Conservation (phyloP, 371 early-diverging fungal genomes). For the Apophysomyces sp. region DNA sequence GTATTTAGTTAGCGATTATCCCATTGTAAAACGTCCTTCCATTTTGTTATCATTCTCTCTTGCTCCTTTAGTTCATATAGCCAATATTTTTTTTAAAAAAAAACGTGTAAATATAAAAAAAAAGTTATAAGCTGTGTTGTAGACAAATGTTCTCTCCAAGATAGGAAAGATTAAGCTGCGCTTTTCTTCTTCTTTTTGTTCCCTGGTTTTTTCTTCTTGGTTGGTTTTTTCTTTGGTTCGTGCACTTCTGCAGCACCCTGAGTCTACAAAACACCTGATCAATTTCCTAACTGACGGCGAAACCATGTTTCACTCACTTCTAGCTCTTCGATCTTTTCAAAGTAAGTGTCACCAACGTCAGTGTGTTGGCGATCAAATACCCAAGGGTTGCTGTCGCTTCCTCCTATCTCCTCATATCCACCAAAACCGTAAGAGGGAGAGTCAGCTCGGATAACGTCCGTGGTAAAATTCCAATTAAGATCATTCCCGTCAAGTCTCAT, state of each 20-base stretch:
- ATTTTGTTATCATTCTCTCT: neutral
- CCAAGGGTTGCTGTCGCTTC: conserved; percentile 16
- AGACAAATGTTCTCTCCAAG: neutral
- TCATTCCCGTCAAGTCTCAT: neutral
- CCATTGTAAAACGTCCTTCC: neutral
- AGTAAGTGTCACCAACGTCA: neutral
- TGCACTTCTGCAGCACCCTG: neutral
- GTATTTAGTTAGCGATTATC: neutral
- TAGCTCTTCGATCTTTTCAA: neutral
- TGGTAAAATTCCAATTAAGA: neutral
- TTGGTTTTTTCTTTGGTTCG: neutral
- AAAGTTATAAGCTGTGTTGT: neutral
- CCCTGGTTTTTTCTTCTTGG: neutral
- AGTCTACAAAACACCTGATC: neutral
- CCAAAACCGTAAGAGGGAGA: conserved; percentile 11
- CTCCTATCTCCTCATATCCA: conserved; percentile 26
- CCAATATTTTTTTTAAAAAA: neutral
- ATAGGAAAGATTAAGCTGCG: neutral
- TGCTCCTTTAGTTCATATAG: neutral
- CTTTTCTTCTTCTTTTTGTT: neutral
- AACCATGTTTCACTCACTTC: neutral
- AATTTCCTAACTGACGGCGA: neutral
- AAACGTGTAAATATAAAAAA: neutral
- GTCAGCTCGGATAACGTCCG: neutral
- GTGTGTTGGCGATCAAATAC: conserved; percentile 4